Evolutionary conservation across 192 early-diverging fungal species (phyloP).

Genomic region (Backusella circina): DNA sequence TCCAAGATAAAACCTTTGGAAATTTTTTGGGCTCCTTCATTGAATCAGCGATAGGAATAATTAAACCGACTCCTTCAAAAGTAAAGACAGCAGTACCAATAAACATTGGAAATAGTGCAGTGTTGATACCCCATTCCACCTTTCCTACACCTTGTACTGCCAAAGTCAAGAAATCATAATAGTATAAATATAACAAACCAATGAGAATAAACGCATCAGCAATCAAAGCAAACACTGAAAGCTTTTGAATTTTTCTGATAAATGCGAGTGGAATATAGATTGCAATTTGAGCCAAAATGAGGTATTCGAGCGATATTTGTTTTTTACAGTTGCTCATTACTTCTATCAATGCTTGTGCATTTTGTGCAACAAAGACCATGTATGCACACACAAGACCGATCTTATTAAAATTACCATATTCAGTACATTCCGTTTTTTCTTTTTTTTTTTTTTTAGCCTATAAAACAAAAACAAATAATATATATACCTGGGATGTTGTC

Average conservation of each 20-base stretch:
- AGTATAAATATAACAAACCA: constrained; percentile 82
- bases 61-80: constrained; percentile 84
- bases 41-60: constrained; percentile 50
- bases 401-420: constrained; percentile 15
- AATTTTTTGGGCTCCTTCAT: constrained; percentile 60
- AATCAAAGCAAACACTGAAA: constrained; percentile 77
- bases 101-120: constrained; percentile 78
- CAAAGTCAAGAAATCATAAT: constrained; percentile 66
- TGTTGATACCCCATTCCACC: constrained; percentile 70
- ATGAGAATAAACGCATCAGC: constrained; percentile 89
- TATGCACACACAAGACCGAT: constrained; percentile 91
- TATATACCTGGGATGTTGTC: constrained; percentile 45
- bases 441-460: background rate
- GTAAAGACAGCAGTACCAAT: constrained; percentile 92
- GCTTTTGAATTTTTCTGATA: constrained; percentile 85
- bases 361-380: constrained; percentile 88
- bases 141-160: constrained; percentile 55
- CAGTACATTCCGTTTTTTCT: background rate
- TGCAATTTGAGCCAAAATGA: constrained; percentile 70
- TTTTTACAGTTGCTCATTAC: constrained; percentile 67
- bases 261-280: constrained; percentile 83
- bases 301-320: constrained; percentile 34
- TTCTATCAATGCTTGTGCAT: constrained; percentile 72
- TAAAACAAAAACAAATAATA: background rate
- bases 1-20: constrained; percentile 41